phyloP scores from a whole-genome alignment of 441 rosid genomes.

The Euphorbia celastroides region DNA sequence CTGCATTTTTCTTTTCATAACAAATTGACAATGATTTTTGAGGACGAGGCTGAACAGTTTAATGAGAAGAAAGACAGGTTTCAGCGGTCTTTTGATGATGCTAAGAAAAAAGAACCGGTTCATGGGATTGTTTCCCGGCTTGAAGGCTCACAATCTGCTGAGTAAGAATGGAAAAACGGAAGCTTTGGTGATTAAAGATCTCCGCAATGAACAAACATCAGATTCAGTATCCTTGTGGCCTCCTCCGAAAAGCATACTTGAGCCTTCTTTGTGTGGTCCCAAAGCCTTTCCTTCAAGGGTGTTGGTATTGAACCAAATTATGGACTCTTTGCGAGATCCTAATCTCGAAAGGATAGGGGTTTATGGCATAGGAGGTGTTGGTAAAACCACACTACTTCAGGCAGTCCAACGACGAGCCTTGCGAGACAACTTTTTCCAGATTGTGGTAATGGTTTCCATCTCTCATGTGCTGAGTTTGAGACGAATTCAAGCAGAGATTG shows the following conservation, averaged over 20 bases:
- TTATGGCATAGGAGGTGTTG: too few relatives aligned
- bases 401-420: neutral
- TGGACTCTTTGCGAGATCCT: neutral
- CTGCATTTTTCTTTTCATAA: too few relatives aligned
- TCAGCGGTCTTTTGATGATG: neutral
- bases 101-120: neutral
- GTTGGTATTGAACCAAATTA: neutral
- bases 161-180: neutral
- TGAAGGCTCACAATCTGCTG: neutral
- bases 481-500: neutral
- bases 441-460: neutral
- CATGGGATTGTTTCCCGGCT: neutral
- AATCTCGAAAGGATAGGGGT: neutral
- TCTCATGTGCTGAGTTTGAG: neutral
- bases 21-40: too few relatives aligned
- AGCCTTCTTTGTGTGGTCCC: neutral
- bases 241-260: neutral
- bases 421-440: neutral
- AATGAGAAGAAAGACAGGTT: too few relatives aligned
- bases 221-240: neutral
- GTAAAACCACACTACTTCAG: neutral
- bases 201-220: neutral
- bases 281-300: neutral
- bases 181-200: neutral
- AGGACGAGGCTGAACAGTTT: too few relatives aligned